Percentiles rank a stretch among this genome's conserved stretches.
phyloP scores from a whole-genome alignment of 2,329 filamentous ascomycete species.

The Sclerotinia sclerotiorum region DNA sequence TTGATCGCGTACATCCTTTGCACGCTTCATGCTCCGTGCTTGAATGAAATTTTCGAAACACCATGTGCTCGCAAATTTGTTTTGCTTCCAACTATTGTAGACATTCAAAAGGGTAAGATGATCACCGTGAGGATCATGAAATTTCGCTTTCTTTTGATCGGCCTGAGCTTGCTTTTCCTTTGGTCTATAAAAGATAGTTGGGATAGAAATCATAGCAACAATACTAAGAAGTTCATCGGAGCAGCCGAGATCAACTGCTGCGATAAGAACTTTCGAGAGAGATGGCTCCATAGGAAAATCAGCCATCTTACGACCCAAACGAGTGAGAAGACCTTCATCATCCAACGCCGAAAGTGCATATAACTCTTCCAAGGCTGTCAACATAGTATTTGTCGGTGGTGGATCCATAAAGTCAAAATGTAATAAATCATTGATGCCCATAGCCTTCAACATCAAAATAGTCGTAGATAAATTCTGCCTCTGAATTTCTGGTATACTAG shows the following conservation, averaged over 20 bases:
- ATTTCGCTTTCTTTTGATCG: slow-evolving; percentile 96
- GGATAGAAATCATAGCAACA: slow-evolving; percentile 88
- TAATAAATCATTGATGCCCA: slow-evolving; percentile 97
- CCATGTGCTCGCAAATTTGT: slow-evolving; percentile 81
- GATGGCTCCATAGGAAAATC: slow-evolving; percentile 98
- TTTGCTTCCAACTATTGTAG: slow-evolving; percentile 94
- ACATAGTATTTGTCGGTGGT: slow-evolving; percentile 95
- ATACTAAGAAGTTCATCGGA: slow-evolving; percentile 94
- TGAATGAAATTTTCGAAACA: slow-evolving; percentile 99
- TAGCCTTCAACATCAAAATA: slow-evolving; percentile 96
- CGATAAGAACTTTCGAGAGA: slow-evolving; percentile 86
- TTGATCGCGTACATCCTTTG: slow-evolving; percentile 89
- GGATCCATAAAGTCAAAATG: slow-evolving; percentile 99
- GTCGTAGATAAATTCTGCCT: slow-evolving; percentile 89
- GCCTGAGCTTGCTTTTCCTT: slow-evolving; percentile 97
- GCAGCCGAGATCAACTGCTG: slow-evolving; percentile 81
- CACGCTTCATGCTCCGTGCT: slow-evolving; percentile 81
- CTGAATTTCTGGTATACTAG: slow-evolving; percentile 94
- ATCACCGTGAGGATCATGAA: slow-evolving; percentile 92
- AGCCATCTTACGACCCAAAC: slow-evolving; percentile 93
- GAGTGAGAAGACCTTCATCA: slow-evolving; percentile 90
- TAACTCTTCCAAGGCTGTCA: slow-evolving; percentile 91
- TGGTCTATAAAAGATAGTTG: slow-evolving; percentile 87
- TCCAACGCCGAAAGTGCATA: slow-evolving; percentile 91
- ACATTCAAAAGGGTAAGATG: slow-evolving; percentile 95